Percentiles rank a stretch among this genome's conserved stretches.
These are phyloP conservation scores for Pachysandra terminalis DNA, from an alignment of 164 flowering plant genomes.

Conservation along the genomic window DNA sequence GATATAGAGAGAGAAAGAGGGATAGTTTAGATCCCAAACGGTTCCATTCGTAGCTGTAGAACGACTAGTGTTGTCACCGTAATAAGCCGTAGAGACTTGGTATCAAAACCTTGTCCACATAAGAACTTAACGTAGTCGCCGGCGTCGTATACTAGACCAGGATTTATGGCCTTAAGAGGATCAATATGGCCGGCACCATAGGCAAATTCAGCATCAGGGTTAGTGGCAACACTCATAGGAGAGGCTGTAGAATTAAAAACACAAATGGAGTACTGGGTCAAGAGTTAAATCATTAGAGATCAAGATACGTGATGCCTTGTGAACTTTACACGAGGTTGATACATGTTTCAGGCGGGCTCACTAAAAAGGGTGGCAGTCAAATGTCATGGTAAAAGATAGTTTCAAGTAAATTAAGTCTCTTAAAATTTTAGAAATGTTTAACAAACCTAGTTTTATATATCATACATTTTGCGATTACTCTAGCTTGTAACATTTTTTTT, in stretches of 20 bases:
- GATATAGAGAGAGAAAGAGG: slow-evolving; percentile 37
- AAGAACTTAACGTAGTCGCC: slow-evolving; percentile 40
- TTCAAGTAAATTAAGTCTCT: no score
- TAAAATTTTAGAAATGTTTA: no score
- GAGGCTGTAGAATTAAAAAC: slow-evolving; percentile 19
- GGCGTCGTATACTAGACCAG: slow-evolving; percentile 60
- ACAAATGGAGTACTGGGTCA: slow-evolving; percentile 15
- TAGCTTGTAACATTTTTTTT: no score
- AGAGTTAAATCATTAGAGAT: no score
- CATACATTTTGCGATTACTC: no score
- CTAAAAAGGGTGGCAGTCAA: no score
- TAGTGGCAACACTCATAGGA: slow-evolving; percentile 28
- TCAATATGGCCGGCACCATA: slow-evolving; percentile 60
- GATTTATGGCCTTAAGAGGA: slow-evolving; percentile 40
- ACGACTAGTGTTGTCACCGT: slow-evolving; percentile 44
- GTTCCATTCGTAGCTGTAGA: slow-evolving; percentile 24
- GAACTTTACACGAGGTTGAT: no score
- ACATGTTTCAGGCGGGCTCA: slow-evolving; percentile 14
- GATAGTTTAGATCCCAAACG: slow-evolving; percentile 57
- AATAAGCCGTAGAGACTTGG: slow-evolving; percentile 20
- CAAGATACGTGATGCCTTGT: no score
- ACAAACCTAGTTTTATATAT: no score
- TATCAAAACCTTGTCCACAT: slow-evolving; percentile 49
- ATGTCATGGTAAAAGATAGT: no score
- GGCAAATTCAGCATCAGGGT: slow-evolving; percentile 46